These are phyloP conservation scores for Talaromyces sp. DNA, from an alignment of 2,329 filamentous ascomycete species.

Conservation along the genomic window DNA sequence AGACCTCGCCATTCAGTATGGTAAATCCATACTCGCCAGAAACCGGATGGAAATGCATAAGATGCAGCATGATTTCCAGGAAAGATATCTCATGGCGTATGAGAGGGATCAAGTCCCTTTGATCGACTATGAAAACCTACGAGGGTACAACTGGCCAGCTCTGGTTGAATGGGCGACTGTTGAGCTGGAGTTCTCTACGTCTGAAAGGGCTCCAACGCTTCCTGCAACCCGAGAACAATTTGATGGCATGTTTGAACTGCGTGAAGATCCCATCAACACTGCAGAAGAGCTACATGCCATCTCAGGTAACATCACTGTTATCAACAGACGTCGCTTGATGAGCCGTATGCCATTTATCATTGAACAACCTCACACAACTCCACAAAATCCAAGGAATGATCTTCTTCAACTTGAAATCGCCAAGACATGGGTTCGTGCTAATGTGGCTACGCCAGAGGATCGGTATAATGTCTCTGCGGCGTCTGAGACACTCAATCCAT, in stretches of 20 bases:
- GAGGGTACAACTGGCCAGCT: constrained; percentile 49
- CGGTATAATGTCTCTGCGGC: constrained; percentile 45
- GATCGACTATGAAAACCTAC: constrained; percentile 49
- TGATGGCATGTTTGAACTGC: constrained; percentile 44
- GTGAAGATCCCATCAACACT: constrained; percentile 34
- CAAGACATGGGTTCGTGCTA: constrained; percentile 54
- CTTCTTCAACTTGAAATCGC: constrained; percentile 38
- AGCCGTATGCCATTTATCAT: constrained; percentile 41
- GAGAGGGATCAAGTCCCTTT: constrained; percentile 44
- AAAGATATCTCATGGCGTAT: constrained; percentile 50
- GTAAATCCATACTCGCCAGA: constrained; percentile 41
- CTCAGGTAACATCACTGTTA: constrained; percentile 33
- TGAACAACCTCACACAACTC: constrained; percentile 1
- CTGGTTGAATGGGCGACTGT: constrained; percentile 51
- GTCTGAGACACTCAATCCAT: constrained; percentile 31
- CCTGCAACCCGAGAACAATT: constrained; percentile 48
- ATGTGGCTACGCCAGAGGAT: constrained; percentile 47
- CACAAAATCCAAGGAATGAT: constrained; percentile 18
- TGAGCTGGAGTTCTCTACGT: constrained; percentile 43
- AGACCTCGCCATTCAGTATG: constrained; percentile 42
- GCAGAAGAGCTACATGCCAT: constrained; percentile 42
- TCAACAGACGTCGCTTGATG: constrained; percentile 38
- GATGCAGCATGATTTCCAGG: constrained; percentile 52
- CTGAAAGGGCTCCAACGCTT: constrained; percentile 43
- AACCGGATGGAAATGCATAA: constrained; percentile 45